These are phyloP conservation scores for Diplogelasinospora grovesii DNA, from an alignment of 495 filamentous ascomycete species.

Conservation along the genomic window DNA sequence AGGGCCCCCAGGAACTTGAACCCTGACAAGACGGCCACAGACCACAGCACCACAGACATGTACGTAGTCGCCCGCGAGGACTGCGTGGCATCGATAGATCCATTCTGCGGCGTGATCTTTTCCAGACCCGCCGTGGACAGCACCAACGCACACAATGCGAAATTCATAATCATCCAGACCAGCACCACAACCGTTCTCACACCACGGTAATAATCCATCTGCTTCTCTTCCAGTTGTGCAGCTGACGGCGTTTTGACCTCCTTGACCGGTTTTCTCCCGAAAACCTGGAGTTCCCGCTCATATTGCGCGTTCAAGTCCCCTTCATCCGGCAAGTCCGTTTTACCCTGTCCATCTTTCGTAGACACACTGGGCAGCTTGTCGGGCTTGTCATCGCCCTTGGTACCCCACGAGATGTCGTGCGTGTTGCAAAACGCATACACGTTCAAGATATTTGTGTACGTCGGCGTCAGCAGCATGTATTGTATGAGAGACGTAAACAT, in stretches of 20 bases:
- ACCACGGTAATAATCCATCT: conserved; percentile 98
- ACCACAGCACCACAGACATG: conserved; percentile 86
- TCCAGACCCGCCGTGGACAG: conserved; percentile 77
- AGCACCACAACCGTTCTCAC: conserved; percentile 89
- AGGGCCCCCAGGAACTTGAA: conserved; percentile 88
- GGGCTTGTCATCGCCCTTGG: conserved; percentile 96
- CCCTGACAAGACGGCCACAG: conserved; percentile 74
- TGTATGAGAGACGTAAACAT: conserved; percentile 95
- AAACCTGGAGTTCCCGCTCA: conserved; percentile 73
- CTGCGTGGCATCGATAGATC: conserved; percentile 29
- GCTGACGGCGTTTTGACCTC: conserved; percentile 57
- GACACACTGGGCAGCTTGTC: conserved; percentile 78
- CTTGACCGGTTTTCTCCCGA: conserved; percentile 57
- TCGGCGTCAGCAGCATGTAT: conserved; percentile 95
- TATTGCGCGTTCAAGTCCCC: conserved; percentile 84
- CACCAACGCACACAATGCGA: conserved; percentile 82
- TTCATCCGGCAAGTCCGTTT: conserved; percentile 86
- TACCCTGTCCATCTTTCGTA: conserved; percentile 88
- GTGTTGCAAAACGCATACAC: conserved; percentile 99
- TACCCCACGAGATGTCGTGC: conserved; percentile 99
- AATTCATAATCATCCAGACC: conserved; percentile 94
- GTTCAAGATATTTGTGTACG: conserved; percentile 98
- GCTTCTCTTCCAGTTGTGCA: conserved; percentile 61
- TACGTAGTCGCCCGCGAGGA: conserved; percentile 63
- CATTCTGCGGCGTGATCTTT: conserved; percentile 41